These are phyloP conservation scores for Fragilaria crotonensis DNA, from an alignment of 108 stramenopile genomes.

Conservation along the genomic window DNA sequence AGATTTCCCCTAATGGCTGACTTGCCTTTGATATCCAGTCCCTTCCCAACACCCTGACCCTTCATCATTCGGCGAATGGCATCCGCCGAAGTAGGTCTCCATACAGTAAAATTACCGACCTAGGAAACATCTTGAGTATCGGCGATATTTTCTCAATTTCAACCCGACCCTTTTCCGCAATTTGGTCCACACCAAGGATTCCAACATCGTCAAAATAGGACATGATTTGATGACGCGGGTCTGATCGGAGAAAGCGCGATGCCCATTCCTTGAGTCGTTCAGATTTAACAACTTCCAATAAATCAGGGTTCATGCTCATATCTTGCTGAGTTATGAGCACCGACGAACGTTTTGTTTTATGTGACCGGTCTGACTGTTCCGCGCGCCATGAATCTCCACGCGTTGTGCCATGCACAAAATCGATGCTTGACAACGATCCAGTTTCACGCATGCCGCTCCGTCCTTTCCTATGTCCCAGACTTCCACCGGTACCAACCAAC, in stretches of 20 bases:
- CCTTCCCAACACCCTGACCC: conserved; percentile 59
- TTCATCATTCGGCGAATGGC: conserved; percentile 69
- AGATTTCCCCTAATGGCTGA: conserved; percentile 53
- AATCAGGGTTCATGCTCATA: too few relatives aligned
- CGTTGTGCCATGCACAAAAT: too few relatives aligned
- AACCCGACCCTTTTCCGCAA: conserved; percentile 9
- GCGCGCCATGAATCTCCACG: too few relatives aligned
- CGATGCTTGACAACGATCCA: too few relatives aligned
- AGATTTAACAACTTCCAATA: too few relatives aligned
- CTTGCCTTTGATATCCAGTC: conserved; percentile 74
- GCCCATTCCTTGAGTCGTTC: conserved; percentile 33
- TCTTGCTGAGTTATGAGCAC: too few relatives aligned
- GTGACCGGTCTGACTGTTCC: too few relatives aligned
- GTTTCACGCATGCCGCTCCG: too few relatives aligned
- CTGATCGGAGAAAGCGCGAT: conserved; percentile 28
- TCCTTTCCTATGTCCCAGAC: too few relatives aligned
- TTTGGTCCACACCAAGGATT: conserved; percentile 27
- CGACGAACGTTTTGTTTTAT: too few relatives aligned
- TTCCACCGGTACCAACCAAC: too few relatives aligned
- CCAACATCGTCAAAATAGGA: conserved; percentile 56
- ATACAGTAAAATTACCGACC: conserved; percentile 56
- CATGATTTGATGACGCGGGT: conserved; percentile 53
- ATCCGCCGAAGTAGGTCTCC: conserved; percentile 58
- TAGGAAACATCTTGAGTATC: neutral
- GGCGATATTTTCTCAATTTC: conserved; percentile 1